phyloP scores from a whole-genome alignment of 1,284 basidiomycete species.

The Xerocomus nothofagi region DNA sequence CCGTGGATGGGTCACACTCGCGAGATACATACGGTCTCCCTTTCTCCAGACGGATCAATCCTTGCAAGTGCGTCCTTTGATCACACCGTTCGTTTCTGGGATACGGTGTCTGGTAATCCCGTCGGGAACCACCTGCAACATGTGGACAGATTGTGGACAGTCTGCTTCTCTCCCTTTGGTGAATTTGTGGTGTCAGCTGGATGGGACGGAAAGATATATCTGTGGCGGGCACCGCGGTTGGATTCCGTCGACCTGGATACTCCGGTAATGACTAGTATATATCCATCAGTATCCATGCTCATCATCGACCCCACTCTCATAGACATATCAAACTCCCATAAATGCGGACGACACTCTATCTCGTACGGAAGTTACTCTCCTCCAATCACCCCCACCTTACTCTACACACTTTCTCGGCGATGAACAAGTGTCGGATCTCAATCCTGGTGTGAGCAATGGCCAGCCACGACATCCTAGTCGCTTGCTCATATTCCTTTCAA shows the following conservation, averaged over 20 bases:
- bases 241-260: too few relatives aligned
- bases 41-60: conserved; percentile 2
- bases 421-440: not conserved
- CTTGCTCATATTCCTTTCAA: not conserved
- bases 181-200: conserved; percentile 6
- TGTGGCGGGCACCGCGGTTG: not conserved
- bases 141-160: rapidly evolving
- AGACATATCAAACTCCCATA: not conserved
- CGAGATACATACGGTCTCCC: not conserved
- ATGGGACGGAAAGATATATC: not conserved
- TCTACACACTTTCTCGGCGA: not conserved
- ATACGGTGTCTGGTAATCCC: not conserved
- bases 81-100: conserved; percentile 13
- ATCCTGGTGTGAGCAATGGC: not conserved
- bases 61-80: conserved; percentile 15
- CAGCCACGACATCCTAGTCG: too few relatives aligned
- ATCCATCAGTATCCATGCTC: too few relatives aligned
- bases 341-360: too few relatives aligned
- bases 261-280: not conserved
- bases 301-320: not conserved
- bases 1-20: conserved; percentile 5
- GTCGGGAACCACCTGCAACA: conserved; percentile 6
- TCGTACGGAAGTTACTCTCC: not conserved
- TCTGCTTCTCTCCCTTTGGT: conserved; percentile 9
- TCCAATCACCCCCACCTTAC: not conserved